A percentile compares a stretch with the other conserved stretches of the same genome.
Conservation (phyloP, 2,329 filamentous ascomycete species). For the Aotearoamyces nothofagi region DNA sequence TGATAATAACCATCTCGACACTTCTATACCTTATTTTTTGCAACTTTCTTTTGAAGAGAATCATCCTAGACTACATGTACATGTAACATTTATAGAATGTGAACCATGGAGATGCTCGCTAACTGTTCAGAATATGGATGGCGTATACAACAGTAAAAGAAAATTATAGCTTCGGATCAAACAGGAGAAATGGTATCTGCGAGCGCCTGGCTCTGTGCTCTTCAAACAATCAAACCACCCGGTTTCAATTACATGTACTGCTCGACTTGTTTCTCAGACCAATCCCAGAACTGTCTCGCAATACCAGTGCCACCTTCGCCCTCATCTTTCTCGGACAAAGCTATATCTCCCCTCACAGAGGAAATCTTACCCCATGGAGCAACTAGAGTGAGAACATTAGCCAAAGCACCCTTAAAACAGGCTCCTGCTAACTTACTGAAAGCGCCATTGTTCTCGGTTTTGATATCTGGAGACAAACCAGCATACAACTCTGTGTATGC, state of each 20-base stretch:
- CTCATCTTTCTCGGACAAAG: constrained; percentile 16
- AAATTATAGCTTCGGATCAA: too few species aligned
- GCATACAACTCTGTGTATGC: constrained; percentile 18
- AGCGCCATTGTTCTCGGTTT: constrained; percentile 11
- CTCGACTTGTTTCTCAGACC: constrained; percentile 25
- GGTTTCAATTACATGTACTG: constrained; percentile 15
- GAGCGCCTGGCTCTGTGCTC: too few species aligned
- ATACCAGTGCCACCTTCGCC: constrained; percentile 23
- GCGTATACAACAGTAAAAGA: too few species aligned
- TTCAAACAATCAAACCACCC: too few species aligned
- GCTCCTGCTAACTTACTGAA: constrained; percentile 10
- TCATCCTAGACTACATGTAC: too few species aligned
- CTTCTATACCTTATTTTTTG: too few species aligned
- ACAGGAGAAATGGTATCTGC: too few species aligned
- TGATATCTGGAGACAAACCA: constrained; percentile 14
- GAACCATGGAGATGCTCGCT: too few species aligned
- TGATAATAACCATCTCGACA: too few species aligned
- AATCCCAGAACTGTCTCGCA: constrained; percentile 27
- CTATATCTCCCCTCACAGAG: constrained; percentile 20
- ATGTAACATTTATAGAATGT: too few species aligned
- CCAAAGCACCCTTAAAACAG: background rate
- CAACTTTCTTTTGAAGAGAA: too few species aligned
- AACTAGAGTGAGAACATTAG: constrained; percentile 15
- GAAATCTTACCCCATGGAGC: constrained; percentile 30
- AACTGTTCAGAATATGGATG: too few species aligned